Base-by-base conservation (phyloP, 1,284 basidiomycete genomes). In the Paramarasmius palmivorus region DNA sequence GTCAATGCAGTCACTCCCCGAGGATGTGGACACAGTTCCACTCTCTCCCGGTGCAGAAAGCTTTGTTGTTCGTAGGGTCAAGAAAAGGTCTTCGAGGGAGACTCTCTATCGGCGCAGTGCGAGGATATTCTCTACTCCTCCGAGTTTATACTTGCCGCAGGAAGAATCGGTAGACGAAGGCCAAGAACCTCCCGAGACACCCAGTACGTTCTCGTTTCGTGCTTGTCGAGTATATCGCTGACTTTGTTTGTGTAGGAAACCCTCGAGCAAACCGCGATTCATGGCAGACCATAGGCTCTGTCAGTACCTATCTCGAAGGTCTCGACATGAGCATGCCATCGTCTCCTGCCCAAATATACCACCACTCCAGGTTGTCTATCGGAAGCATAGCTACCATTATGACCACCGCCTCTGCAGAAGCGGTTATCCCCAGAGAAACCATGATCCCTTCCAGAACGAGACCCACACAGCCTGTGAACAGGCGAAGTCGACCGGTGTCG, bases 351-450 rank as follows among this genome's bases (percentile, higher is more conserved):
- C 69, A 70, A 40, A 61, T 68, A 50, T 59, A 62, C n/a, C 63
- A 59, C 55, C 63, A 50, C 4, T 59, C 66, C 26, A 65, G 81
- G 34, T 72, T 73, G 41, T 86, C 84, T 4, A 73, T 82, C 51
- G 74, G 72, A 42, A 88, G 83, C 55, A 72, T 88, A 57, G 78
- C 78, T 45, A 85, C 86, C 8, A 61, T 59, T 25, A 63, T 63
- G 61, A 58, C 59, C 10, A 57, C 61, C 19, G 52, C 20, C 38
- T 61, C 65, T 15, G 61, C 63, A 2, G 66, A 63, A 62, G 59
- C 60, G 61, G 49, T 72, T 58, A 36, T 66, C 58, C 53, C 56
- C 39, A 57, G 58, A 38, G 17, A 52, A 20, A 34, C 53, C 34
- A 36, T 17, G 34, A 22, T 46, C 29, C n/a, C 14, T 44, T 48